phyloP scores from a whole-genome alignment of 2,329 filamentous ascomycete species.

The Neopestalotiopsis rosae region DNA sequence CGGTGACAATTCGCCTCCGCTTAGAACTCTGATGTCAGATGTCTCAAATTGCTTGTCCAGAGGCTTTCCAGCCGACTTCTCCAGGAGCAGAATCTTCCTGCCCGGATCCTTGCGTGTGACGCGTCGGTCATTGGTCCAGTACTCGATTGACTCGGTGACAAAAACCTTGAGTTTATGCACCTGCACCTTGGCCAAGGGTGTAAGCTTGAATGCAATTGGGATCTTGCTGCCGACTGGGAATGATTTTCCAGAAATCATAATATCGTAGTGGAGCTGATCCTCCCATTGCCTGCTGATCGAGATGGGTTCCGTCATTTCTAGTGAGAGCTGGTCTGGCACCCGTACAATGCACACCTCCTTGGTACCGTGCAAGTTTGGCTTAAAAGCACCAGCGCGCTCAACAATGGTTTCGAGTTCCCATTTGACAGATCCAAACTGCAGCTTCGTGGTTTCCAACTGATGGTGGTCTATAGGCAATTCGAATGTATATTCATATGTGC shows the following conservation, averaged over 20 bases:
- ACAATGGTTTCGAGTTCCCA: slow-evolving; percentile 88
- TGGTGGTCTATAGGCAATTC: slow-evolving; percentile 89
- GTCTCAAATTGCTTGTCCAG: slow-evolving; percentile 75
- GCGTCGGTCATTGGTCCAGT: slow-evolving; percentile 84
- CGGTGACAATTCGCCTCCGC: slow-evolving; percentile 76
- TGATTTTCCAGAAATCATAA: slow-evolving; percentile 93
- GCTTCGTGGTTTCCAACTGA: slow-evolving; percentile 85
- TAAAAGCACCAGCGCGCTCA: slow-evolving; percentile 87
- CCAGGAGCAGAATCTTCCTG: slow-evolving; percentile 83
- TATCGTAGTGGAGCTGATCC: slow-evolving; percentile 93
- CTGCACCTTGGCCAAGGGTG: slow-evolving; percentile 89
- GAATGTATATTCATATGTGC: slow-evolving; percentile 71
- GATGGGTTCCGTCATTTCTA: slow-evolving; percentile 92
- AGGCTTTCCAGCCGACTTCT: slow-evolving; percentile 83
- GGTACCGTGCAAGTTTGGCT: slow-evolving; percentile 81
- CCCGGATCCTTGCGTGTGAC: slow-evolving; percentile 85
- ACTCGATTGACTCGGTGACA: slow-evolving; percentile 88
- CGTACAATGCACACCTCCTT: slow-evolving; percentile 86
- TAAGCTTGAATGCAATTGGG: slow-evolving; percentile 92
- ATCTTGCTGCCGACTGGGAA: slow-evolving; percentile 88
- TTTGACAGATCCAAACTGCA: slow-evolving; percentile 84
- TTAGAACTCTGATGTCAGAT: slow-evolving; percentile 77
- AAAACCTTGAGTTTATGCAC: slow-evolving; percentile 92
- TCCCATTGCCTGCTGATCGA: slow-evolving; percentile 95
- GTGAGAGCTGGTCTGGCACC: slow-evolving; percentile 83